Conservation (phyloP, 345 rosid species). For the Moricandia arvensis region DNA sequence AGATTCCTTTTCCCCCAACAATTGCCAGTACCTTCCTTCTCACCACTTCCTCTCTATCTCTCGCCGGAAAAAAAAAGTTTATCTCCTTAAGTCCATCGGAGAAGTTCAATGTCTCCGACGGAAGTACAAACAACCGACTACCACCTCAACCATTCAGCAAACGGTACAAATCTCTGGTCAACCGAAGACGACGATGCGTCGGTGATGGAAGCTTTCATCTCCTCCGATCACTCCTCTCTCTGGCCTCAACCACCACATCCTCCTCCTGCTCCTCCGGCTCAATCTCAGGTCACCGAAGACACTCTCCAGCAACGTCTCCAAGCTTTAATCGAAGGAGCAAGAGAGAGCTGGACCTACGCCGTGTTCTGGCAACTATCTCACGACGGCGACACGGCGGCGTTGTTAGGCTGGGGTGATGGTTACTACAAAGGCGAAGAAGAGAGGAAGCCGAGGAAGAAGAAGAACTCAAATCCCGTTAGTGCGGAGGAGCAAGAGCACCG, state of each 20-base stretch:
- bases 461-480: conserved; percentile 30
- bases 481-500: conserved; percentile 79
- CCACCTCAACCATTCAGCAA: conserved; percentile 29
- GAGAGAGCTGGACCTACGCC: conserved; percentile 89
- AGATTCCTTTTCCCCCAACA: no score
- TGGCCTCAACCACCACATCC: conserved; percentile 48
- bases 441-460: conserved; percentile 46
- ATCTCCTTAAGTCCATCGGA: neutral
- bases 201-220: conserved; percentile 92
- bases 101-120: conserved; percentile 21
- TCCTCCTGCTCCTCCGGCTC: conserved; percentile 29
- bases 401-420: conserved; percentile 95
- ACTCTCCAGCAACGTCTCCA: conserved; percentile 94
- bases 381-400: conserved; percentile 37
- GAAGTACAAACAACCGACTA: conserved; percentile 21
- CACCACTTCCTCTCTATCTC: no score
- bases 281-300: conserved; percentile 74
- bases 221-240: conserved; percentile 51
- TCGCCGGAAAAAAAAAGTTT: no score
- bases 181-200: conserved; percentile 70
- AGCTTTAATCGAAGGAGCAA: conserved; percentile 70
- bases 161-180: conserved; percentile 44
- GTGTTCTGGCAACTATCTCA: conserved; percentile 93
- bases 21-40: no score
- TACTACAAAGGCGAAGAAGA: conserved; percentile 91